Evolutionary conservation across 208 protist genomes (phyloP).

Genomic region (Crithidia fasciculata): DNA sequence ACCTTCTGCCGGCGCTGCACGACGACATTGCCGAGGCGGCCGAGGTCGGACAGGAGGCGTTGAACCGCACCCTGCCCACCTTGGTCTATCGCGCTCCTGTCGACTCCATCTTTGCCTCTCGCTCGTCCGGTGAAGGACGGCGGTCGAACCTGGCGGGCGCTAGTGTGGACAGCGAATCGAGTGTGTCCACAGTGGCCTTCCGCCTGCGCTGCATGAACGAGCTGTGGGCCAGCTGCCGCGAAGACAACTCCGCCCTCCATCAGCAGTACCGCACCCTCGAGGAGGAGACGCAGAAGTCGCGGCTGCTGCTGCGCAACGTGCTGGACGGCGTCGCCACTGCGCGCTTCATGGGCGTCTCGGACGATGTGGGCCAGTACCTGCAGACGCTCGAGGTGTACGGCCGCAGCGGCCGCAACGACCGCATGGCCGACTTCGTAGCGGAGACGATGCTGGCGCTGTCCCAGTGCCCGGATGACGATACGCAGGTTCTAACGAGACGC

Average conservation of each 20-base stretch:
- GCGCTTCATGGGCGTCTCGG: constrained; percentile 48
- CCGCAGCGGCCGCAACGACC: constrained; percentile 68
- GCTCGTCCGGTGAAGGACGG: constrained; percentile 36
- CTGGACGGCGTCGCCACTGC: constrained; percentile 80
- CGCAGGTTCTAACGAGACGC: too few species aligned
- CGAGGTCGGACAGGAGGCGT: constrained; percentile 58
- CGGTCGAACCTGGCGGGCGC: constrained; percentile 53
- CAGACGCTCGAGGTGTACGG: constrained; percentile 82
- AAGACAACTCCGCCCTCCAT: constrained; percentile 85
- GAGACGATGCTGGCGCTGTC: constrained; percentile 45
- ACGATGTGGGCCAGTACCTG: constrained; percentile 63
- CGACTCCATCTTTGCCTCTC: constrained; percentile 75
- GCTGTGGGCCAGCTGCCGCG: constrained; percentile 76
- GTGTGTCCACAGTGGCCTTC: constrained; percentile 82
- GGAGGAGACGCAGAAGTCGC: constrained; percentile 50
- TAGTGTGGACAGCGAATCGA: constrained; percentile 48
- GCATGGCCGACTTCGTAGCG: constrained; percentile 60
- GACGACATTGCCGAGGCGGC: constrained; percentile 78
- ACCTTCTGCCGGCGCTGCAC: constrained; percentile 53
- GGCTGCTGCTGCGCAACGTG: constrained; percentile 74
- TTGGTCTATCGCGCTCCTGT: constrained; percentile 82
- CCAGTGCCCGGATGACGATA: neutral
- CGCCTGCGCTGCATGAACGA: constrained; percentile 77
- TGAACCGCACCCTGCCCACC: constrained; percentile 38
- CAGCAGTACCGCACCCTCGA: constrained; percentile 71